Percentiles rank a stretch among this genome's conserved stretches.
These are phyloP conservation scores for Cryptosporidium canis DNA, from an alignment of 169 alveolate species.

Conservation along the genomic window DNA sequence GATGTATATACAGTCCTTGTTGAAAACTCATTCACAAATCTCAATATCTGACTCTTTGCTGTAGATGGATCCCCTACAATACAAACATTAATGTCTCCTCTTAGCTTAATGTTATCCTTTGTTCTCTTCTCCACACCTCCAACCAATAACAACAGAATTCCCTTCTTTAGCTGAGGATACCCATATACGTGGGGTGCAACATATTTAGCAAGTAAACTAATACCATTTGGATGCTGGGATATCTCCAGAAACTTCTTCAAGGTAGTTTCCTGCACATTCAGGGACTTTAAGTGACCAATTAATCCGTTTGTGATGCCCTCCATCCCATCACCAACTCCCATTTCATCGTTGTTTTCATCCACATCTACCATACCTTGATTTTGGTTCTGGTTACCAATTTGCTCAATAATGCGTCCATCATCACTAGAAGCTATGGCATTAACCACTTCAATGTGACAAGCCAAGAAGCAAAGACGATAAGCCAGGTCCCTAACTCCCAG, in stretches of 20 bases:
- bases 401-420: constrained; percentile 59
- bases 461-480: constrained; percentile 92
- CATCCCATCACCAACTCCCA: constrained; percentile 19
- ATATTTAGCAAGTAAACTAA: constrained; percentile 87
- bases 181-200: constrained; percentile 97
- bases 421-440: constrained; percentile 62
- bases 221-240: constrained; percentile 81
- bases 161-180: constrained; percentile 95
- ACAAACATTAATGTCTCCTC: constrained; percentile 97
- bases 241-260: constrained; percentile 80
- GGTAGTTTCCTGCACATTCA: constrained; percentile 72
- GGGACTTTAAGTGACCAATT: constrained; percentile 20
- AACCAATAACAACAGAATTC: constrained; percentile 92
- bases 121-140: constrained; percentile 97
- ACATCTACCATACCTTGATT: constrained; percentile 75
- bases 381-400: background rate
- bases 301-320: constrained; percentile 4
- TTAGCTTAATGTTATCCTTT: constrained; percentile 88
- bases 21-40: constrained; percentile 90
- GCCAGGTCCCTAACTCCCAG: constrained; percentile 93
- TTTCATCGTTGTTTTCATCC: constrained; percentile 73
- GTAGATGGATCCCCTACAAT: constrained; percentile 98
- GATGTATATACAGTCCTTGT: constrained; percentile 95
- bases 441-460: constrained; percentile 74
- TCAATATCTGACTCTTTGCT: constrained; percentile 95